These are phyloP conservation scores for Ambrosiella beaveri DNA, from an alignment of 2,329 filamentous ascomycete genomes.

Conservation along the genomic window DNA sequence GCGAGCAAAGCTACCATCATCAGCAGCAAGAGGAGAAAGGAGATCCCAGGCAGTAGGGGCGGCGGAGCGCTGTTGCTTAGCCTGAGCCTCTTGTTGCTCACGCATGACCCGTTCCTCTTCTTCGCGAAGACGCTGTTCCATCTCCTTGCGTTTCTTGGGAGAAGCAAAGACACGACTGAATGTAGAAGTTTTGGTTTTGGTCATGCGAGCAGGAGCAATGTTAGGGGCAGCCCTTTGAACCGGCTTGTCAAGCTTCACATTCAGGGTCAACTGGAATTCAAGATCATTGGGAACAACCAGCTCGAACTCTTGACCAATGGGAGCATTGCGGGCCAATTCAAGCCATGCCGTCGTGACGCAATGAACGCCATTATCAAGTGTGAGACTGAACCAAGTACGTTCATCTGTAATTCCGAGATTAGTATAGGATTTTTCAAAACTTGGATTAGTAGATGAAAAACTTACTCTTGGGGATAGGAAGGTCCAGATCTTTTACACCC, in stretches of 20 bases:
- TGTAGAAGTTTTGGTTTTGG: constrained; percentile 60
- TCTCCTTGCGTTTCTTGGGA: constrained; percentile 90
- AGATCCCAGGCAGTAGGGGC: constrained; percentile 70
- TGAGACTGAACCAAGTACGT: constrained; percentile 84
- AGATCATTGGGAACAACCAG: constrained; percentile 91
- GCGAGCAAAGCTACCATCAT: constrained; percentile 85
- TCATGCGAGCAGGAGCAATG: constrained; percentile 33
- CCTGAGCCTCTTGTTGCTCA: constrained; percentile 46
- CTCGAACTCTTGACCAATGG: constrained; percentile 96
- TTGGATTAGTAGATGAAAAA: constrained; percentile 15
- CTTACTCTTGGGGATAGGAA: constrained; percentile 80
- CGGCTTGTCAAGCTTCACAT: constrained; percentile 81
- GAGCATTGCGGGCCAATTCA: constrained; percentile 76
- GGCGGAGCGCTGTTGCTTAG: constrained; percentile 42
- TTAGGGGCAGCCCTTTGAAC: constrained; percentile 38
- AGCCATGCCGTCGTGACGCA: constrained; percentile 95
- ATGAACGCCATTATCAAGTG: constrained; percentile 93
- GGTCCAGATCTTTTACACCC: constrained; percentile 85
- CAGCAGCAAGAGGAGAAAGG: constrained; percentile 67
- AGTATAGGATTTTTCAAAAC: background rate
- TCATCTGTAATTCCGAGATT: constrained; percentile 40
- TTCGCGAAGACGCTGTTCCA: constrained; percentile 68
- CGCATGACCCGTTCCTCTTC: constrained; percentile 58
- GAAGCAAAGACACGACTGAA: constrained; percentile 88
- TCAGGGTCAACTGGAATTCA: constrained; percentile 95